phyloP scores from a whole-genome alignment of 1,284 basidiomycete species.

The Trichosporon inkin region DNA sequence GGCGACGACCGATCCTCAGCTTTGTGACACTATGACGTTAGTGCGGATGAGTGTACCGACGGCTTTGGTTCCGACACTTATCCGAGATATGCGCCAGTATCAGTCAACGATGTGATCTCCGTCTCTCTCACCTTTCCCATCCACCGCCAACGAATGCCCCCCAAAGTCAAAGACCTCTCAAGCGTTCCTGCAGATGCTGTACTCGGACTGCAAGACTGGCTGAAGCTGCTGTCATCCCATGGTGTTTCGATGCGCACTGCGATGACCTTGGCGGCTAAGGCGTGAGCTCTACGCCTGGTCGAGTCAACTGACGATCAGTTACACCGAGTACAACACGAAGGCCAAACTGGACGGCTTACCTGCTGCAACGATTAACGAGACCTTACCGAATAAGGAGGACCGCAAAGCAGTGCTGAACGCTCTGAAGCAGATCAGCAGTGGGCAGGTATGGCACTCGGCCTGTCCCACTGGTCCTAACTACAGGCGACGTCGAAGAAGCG shows the following conservation, averaged over 20 bases:
- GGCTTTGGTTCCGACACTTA: too few relatives aligned
- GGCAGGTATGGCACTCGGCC: slow-evolving; percentile 25
- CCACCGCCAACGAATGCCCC: slow-evolving; percentile 21
- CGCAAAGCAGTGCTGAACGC: slow-evolving; percentile 62
- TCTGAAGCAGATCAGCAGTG: slow-evolving; percentile 53
- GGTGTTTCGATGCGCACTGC: slow-evolving; percentile 66
- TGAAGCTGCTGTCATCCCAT: slow-evolving; percentile 65
- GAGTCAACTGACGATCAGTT: slow-evolving; percentile 53
- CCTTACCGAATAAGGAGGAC: slow-evolving; percentile 66
- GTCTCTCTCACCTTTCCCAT: not conserved
- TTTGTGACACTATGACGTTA: too few relatives aligned
- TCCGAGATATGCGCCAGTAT: too few relatives aligned
- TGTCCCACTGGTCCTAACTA: not conserved
- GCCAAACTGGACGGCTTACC: slow-evolving; percentile 59
- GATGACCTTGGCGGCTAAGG: slow-evolving; percentile 70
- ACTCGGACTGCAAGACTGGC: slow-evolving; percentile 65
- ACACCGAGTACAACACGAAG: slow-evolving; percentile 67
- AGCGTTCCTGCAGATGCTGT: slow-evolving; percentile 25
- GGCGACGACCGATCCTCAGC: too few relatives aligned
- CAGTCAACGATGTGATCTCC: too few relatives aligned
- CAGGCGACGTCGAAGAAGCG: slow-evolving; percentile 25
- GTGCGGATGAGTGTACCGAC: too few relatives aligned
- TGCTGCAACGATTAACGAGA: slow-evolving; percentile 58
- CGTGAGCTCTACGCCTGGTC: slow-evolving; percentile 54
- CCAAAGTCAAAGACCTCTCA: slow-evolving; percentile 13